These are phyloP conservation scores for Microbotryomycetes sp. DNA, from an alignment of 1,284 basidiomycete species.

Conservation along the genomic window DNA sequence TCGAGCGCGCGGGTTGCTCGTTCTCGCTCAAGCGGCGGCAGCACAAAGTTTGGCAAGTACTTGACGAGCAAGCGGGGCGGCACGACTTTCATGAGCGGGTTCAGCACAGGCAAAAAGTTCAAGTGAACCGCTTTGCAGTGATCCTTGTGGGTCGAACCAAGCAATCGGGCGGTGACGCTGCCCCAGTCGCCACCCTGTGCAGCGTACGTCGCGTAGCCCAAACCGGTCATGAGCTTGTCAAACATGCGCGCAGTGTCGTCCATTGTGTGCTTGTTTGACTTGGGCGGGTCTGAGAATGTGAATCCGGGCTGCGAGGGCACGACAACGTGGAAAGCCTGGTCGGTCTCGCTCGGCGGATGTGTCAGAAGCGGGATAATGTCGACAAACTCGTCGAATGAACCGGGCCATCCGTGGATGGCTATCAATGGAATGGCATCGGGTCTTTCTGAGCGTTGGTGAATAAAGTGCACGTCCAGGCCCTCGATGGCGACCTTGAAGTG, in stretches of 20 bases:
- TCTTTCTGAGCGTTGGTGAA: conserved; percentile 19
- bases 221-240: conserved; percentile 30
- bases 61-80: conserved; percentile 10
- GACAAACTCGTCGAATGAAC: conserved; percentile 29
- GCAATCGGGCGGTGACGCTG: conserved; percentile 8
- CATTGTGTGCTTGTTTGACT: conserved; percentile 17
- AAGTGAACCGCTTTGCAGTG: conserved; percentile 23
- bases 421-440: conserved; percentile 25
- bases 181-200: conserved; percentile 33
- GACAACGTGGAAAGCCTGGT: conserved; percentile 27
- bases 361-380: conserved; percentile 18
- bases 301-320: conserved; percentile 31
- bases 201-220: conserved; percentile 29
- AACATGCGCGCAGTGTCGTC: conserved; percentile 28
- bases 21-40: conserved; percentile 2
- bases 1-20: background rate
- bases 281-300: conserved; percentile 25
- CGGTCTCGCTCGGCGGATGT: background rate
- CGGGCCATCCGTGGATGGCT: conserved; percentile 31
- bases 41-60: conserved; percentile 11
- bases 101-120: conserved; percentile 19
- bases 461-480: conserved; percentile 24
- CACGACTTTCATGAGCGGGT: conserved; percentile 4
- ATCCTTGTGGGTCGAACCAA: conserved; percentile 9
- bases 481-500: conserved; percentile 26